These are phyloP conservation scores for Rickenella mellea DNA, from an alignment of 768 basidiomycete genomes.

Conservation along the genomic window DNA sequence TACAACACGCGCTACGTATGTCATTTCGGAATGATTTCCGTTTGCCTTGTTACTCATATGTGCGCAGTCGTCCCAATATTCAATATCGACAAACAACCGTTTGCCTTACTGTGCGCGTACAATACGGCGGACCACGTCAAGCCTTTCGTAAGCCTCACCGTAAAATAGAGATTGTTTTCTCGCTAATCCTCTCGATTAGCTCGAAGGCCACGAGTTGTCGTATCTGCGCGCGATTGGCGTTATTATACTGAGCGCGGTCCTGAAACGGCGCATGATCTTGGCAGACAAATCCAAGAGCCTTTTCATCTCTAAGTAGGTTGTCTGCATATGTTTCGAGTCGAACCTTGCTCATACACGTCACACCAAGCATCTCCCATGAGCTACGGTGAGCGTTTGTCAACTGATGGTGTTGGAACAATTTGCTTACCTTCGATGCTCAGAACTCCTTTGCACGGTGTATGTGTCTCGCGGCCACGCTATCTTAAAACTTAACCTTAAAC, in stretches of 20 bases:
- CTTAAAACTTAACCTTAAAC: not conserved
- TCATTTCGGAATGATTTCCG: constrained; percentile 6
- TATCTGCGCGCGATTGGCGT: constrained; percentile 91
- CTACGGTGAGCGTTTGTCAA: constrained; percentile 30
- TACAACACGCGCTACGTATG: constrained; percentile 85
- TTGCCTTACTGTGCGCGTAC: constrained; percentile 85
- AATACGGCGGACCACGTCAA: constrained; percentile 74
- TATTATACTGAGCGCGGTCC: constrained; percentile 85
- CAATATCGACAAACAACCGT: constrained; percentile 87
- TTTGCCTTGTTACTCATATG: constrained; percentile 5
- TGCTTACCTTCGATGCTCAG: constrained; percentile 10
- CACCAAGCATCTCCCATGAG: constrained; percentile 76
- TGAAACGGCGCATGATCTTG: constrained; percentile 86
- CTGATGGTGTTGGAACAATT: not conserved
- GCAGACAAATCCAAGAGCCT: constrained; percentile 91
- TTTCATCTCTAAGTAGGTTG: constrained; percentile 79
- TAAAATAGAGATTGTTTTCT: not conserved
- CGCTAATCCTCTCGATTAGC: constrained; percentile 34
- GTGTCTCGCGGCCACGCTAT: constrained; percentile 12
- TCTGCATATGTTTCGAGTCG: not conserved
- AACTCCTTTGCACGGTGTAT: constrained; percentile 84
- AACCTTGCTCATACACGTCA: not conserved
- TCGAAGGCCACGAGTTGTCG: constrained; percentile 85
- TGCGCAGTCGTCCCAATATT: constrained; percentile 77
- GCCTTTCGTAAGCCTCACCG: constrained; percentile 51